phyloP scores from a whole-genome alignment of 352 stramenopile genomes.

The Pythium plurisporium region DNA sequence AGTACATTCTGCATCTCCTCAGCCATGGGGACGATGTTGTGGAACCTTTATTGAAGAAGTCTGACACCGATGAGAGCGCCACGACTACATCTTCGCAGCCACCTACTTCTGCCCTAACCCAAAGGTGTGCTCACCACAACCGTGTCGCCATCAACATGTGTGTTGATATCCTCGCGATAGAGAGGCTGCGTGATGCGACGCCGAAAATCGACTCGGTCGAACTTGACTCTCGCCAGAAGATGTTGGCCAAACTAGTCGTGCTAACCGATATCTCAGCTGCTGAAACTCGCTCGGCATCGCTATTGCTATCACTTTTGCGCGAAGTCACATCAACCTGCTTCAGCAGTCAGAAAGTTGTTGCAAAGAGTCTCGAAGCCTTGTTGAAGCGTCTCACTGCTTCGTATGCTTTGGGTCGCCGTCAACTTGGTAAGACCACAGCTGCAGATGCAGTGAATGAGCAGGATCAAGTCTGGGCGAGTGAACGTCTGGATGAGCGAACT shows the following conservation, averaged over 20 bases:
- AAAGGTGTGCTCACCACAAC: constrained; percentile 63
- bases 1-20: constrained; percentile 62
- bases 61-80: constrained; percentile 12
- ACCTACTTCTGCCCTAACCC: background rate
- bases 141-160: constrained; percentile 66
- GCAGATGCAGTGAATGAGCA: constrained; percentile 31
- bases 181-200: constrained; percentile 29
- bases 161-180: constrained; percentile 64
- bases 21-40: constrained; percentile 39
- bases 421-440: constrained; percentile 32
- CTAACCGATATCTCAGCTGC: constrained; percentile 43
- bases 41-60: constrained; percentile 19
- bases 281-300: constrained; percentile 44
- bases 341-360: constrained; percentile 31
- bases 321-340: constrained; percentile 46
- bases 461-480: constrained; percentile 45
- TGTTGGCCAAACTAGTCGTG: constrained; percentile 50
- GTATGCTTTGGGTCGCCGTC: constrained; percentile 15
- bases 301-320: constrained; percentile 49
- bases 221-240: constrained; percentile 39
- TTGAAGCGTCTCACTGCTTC: constrained; percentile 36
- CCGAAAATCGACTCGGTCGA: constrained; percentile 23
- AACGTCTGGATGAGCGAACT: constrained; percentile 41
- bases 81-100: background rate
- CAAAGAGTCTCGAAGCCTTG: constrained; percentile 39